Evolutionary conservation across 192 early-diverging fungal species (phyloP), one percentile per base, ranked within the genome.

Genomic region (Pilaira anomala): DNA sequence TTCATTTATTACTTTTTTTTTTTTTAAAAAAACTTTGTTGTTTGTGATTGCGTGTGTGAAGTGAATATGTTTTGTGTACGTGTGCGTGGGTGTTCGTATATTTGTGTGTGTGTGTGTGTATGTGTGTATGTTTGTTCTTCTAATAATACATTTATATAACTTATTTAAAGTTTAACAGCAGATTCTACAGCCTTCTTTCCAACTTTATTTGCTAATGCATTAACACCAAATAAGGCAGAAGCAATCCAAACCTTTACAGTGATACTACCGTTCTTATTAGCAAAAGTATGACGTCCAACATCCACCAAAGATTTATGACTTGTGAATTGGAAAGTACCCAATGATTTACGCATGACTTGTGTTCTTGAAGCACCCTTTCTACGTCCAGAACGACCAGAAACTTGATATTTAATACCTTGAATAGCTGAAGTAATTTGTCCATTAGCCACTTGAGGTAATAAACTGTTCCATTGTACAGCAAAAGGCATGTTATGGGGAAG

Each of bases 201-300:
- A 5, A 63, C 25, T 44, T 69, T 62, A 41, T 62, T 67, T 19
- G 66, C 65, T 12, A 73, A 42, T n/a, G 71, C 71, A 63, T 40
- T 42, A 28, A 66, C 73, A 42, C 73, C 73, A 63, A 76, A 76
- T 18, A 76, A 26, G 24, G 74, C 74, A 42, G 60, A 48, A 18
- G 68, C 46, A 19, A 76, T 71, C 74, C 74, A 76, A 4, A 76
- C 74, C 46, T 76, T 76, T 54, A 76, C 74, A 30, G 74, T 76
- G 42, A 76, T 76, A 30, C 54, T 64, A 48, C 74, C 74, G 28
- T 76, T 76, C 65, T 67, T 67, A 57, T 70, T 76, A 48, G 74
- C 60, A 63, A 76, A 70, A 1, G 74, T 63, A 42, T 76, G 74
- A 41, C 74, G 68, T 16, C 74, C 74, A 7, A 64, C 68, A 64